Percentiles rank a stretch among this genome's conserved stretches.
phyloP scores from a whole-genome alignment of 2,329 filamentous ascomycete species.

The Fusarium brachygibbosum region DNA sequence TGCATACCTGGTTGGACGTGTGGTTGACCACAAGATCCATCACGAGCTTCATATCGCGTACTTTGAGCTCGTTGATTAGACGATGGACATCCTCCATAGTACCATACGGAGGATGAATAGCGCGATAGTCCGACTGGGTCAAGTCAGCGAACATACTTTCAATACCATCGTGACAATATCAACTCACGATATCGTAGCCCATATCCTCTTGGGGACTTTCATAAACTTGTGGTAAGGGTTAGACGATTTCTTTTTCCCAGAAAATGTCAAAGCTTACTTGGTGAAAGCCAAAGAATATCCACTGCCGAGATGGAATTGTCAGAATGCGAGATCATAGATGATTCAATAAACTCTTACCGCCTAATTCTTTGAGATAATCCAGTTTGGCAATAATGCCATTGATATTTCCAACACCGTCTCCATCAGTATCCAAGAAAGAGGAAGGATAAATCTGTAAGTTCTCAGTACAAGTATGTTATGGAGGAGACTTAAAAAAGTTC shows the following conservation, averaged over 20 bases:
- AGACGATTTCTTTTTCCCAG: fast-evolving
- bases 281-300: conserved; percentile 14
- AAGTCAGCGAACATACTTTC: not conserved
- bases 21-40: conserved; percentile 44
- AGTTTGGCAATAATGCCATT: conserved; percentile 66
- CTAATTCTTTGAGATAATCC: conserved; percentile 56
- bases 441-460: conserved; percentile 65
- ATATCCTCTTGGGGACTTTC: conserved; percentile 44
- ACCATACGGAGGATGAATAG: conserved; percentile 38
- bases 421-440: conserved; percentile 68
- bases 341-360: not conserved
- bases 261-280: not conserved
- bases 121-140: conserved; percentile 32
- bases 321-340: not conserved
- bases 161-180: not conserved
- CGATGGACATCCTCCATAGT: conserved; percentile 38
- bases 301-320: not conserved
- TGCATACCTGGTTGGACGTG: conserved; percentile 31
- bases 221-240: conserved; percentile 12
- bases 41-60: conserved; percentile 35
- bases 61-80: conserved; percentile 37
- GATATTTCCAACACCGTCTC: conserved; percentile 66
- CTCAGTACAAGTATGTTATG: not conserved
- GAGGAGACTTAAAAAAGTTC: fast-evolving
- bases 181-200: conserved; percentile 42